These are phyloP conservation scores for Cyathus striatus DNA, from an alignment of 768 basidiomycete species.

Conservation along the genomic window DNA sequence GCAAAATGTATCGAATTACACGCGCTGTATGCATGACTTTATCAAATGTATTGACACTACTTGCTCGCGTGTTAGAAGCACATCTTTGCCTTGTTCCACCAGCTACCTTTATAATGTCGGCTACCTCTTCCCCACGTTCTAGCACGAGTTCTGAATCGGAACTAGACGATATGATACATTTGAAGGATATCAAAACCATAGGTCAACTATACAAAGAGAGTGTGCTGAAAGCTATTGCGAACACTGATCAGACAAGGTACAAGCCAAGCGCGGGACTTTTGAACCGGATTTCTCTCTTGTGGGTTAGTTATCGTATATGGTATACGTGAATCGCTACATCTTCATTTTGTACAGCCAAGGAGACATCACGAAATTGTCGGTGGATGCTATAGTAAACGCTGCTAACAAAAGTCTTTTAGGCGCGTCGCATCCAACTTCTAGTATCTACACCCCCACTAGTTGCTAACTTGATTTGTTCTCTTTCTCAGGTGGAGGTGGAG, in stretches of 20 bases:
- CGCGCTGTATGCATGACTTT: too few relatives aligned
- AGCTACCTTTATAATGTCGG: neutral
- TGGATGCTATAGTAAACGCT: conserved; percentile 80
- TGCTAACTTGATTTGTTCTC: conserved; percentile 1
- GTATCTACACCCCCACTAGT: neutral
- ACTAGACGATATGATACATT: conserved; percentile 7
- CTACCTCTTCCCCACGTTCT: neutral
- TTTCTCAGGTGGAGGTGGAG: conserved; percentile 60
- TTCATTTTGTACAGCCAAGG: conserved; percentile 76
- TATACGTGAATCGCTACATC: conserved; percentile 1
- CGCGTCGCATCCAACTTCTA: conserved; percentile 23
- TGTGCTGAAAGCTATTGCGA: conserved; percentile 27
- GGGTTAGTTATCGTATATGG: conserved; percentile 19
- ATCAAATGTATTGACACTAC: too few relatives aligned
- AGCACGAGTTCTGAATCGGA: conserved; percentile 10
- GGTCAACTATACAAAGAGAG: conserved; percentile 43
- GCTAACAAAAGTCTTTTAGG: conserved; percentile 72
- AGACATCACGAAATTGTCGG: conserved; percentile 67
- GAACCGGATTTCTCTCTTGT: conserved; percentile 67
- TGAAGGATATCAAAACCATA: conserved; percentile 54
- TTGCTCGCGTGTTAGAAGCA: neutral
- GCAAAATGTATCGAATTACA: too few relatives aligned
- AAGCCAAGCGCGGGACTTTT: conserved; percentile 33
- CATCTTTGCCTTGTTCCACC: neutral
- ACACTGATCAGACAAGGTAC: conserved; percentile 28